phyloP scores from a whole-genome alignment of 495 filamentous ascomycete species.

The Patellaria atrata region DNA sequence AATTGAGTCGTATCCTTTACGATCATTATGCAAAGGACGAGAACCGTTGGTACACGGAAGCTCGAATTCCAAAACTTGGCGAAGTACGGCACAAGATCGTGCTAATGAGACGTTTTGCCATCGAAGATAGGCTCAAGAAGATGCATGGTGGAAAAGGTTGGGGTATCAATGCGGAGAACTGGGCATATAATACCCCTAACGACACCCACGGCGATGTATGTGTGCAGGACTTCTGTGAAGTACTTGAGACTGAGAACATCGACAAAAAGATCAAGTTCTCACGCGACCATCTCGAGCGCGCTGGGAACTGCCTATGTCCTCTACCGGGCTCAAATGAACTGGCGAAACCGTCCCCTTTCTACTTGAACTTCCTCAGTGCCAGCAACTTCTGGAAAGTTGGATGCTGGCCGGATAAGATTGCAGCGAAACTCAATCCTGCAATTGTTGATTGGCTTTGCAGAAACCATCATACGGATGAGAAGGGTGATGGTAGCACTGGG shows the following conservation, averaged over 20 bases:
- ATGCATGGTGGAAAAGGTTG: conserved; percentile 48
- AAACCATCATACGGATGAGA: conserved; percentile 37
- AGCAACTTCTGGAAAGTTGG: conserved; percentile 85
- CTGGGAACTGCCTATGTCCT: conserved; percentile 35
- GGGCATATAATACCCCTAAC: conserved; percentile 82
- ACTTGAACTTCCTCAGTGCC: conserved; percentile 78
- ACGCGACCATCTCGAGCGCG: conserved; percentile 58
- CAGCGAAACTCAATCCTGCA: conserved; percentile 86
- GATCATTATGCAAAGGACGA: conserved; percentile 51
- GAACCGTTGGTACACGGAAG: conserved; percentile 62
- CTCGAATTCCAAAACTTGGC: conserved; percentile 67
- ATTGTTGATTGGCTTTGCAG: conserved; percentile 63
- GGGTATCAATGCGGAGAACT: conserved; percentile 68
- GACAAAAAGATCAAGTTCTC: conserved; percentile 63
- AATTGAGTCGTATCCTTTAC: conserved; percentile 55
- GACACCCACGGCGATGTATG: conserved; percentile 59
- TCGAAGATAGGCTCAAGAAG: conserved; percentile 42
- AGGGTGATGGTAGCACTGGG: conserved; percentile 72
- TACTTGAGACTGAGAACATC: conserved; percentile 60
- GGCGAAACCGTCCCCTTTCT: conserved; percentile 44
- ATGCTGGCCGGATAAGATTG: conserved; percentile 90
- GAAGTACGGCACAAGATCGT: conserved; percentile 73
- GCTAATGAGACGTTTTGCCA: conserved; percentile 65
- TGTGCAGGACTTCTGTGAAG: conserved; percentile 93
- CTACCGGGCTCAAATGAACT: conserved; percentile 25